These are phyloP conservation scores for Trichoderma sp. DNA, from an alignment of 2,329 filamentous ascomycete genomes.

Conservation along the genomic window DNA sequence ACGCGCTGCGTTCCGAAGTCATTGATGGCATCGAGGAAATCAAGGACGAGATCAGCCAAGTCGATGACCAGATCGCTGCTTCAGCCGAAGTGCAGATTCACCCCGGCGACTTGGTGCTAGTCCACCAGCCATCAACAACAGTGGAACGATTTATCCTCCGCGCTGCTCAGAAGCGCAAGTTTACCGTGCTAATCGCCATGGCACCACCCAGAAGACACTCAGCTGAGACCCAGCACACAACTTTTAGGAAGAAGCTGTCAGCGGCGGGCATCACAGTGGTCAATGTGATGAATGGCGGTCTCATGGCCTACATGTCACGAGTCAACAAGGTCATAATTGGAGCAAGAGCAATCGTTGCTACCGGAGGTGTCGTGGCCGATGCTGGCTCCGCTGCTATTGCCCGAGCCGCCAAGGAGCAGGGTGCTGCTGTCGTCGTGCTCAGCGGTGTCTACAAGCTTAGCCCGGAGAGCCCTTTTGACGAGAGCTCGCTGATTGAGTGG, in stretches of 20 bases:
- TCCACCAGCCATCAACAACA: constrained; percentile 79
- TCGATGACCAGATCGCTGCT: constrained; percentile 87
- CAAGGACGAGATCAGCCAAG: constrained; percentile 88
- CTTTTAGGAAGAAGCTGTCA: constrained; percentile 74
- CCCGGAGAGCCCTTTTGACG: constrained; percentile 81
- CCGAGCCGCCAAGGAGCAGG: constrained; percentile 76
- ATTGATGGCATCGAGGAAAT: constrained; percentile 94
- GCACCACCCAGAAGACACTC: constrained; percentile 44
- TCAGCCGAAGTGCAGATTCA: constrained; percentile 91
- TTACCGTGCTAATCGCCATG: constrained; percentile 83
- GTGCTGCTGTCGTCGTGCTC: constrained; percentile 82
- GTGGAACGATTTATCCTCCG: constrained; percentile 87
- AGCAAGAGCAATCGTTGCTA: constrained; percentile 82
- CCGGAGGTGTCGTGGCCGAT: constrained; percentile 80
- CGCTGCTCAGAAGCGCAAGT: constrained; percentile 84
- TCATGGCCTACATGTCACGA: constrained; percentile 91
- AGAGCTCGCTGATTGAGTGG: constrained; percentile 79
- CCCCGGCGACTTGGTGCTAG: constrained; percentile 87
- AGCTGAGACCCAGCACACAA: constrained; percentile 43
- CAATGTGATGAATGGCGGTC: constrained; percentile 76
- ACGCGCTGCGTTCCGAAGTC: constrained; percentile 83
- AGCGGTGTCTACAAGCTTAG: constrained; percentile 92
- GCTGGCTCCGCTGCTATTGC: constrained; percentile 82
- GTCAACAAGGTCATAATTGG: constrained; percentile 94
- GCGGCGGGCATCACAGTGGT: constrained; percentile 79